Conservation (phyloP, 164 flowering plant species). For the Buxus sempervirens region DNA sequence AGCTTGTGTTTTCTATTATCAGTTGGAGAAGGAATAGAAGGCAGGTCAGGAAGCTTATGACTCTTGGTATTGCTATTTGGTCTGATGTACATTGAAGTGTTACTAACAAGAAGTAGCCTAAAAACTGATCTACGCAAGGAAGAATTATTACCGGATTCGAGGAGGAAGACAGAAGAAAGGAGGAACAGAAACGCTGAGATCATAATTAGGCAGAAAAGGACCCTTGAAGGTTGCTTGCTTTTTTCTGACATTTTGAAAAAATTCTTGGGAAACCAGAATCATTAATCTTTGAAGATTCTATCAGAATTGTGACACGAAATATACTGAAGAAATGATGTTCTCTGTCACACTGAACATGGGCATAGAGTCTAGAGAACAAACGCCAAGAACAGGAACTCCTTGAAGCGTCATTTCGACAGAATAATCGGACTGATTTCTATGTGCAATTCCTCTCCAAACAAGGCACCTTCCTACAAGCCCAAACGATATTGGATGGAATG, state of each 20-base stretch:
- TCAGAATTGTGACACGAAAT: too few relatives aligned
- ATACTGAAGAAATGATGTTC: too few relatives aligned
- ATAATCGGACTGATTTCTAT: too few relatives aligned
- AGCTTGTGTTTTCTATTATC: background rate
- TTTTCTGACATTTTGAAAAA: conserved; percentile 38
- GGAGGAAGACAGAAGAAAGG: conserved; percentile 40
- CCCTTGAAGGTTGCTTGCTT: conserved; percentile 34
- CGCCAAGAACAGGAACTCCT: too few relatives aligned
- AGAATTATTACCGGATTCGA: conserved; percentile 26
- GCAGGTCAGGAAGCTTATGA: conserved; percentile 2
- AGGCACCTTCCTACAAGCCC: too few relatives aligned
- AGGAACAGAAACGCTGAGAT: conserved; percentile 40
- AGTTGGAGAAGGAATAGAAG: conserved; percentile 7
- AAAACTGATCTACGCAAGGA: conserved; percentile 35
- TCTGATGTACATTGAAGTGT: conserved; percentile 26
- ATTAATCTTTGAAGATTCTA: background rate
- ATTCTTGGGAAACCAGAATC: background rate
- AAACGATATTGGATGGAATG: too few relatives aligned
- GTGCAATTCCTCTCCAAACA: too few relatives aligned
- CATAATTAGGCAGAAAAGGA: conserved; percentile 34
- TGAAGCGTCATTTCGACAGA: background rate
- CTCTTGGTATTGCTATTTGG: background rate
- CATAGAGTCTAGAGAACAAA: too few relatives aligned
- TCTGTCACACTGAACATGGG: background rate
- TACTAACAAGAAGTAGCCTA: conserved; percentile 31